phyloP scores from a whole-genome alignment of 2,329 filamentous ascomycete species.

The Alternaria dauci region DNA sequence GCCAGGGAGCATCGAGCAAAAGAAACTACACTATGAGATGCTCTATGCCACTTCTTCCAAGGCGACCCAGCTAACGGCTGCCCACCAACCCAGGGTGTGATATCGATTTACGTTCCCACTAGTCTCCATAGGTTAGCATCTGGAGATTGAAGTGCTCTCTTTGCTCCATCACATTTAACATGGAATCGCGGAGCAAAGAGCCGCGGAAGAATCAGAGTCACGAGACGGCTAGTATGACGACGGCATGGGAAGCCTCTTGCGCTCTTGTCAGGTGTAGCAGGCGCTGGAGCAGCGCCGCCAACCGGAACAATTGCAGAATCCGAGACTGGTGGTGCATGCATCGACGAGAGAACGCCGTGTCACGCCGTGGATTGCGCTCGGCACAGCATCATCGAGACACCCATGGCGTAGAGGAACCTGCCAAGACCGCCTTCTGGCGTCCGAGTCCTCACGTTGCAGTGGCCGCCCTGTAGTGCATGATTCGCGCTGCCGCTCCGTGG shows the following conservation, averaged over 20 bases:
- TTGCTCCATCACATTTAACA: constrained; percentile 10
- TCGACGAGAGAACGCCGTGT: constrained; percentile 27
- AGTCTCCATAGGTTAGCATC: constrained; percentile 25
- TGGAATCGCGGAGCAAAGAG: constrained; percentile 10
- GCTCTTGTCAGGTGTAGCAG: constrained; percentile 4
- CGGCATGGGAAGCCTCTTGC: constrained; percentile 6
- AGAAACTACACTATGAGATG: constrained; percentile 38
- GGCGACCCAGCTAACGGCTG: constrained; percentile 23
- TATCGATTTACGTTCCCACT: constrained; percentile 23
- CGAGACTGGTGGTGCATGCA: constrained; percentile 40
- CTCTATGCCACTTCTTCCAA: constrained; percentile 34
- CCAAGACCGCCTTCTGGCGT: constrained; percentile 29
- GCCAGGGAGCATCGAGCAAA: constrained; percentile 44
- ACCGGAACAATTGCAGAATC: constrained; percentile 31
- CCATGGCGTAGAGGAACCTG: constrained; percentile 33
- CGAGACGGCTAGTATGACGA: constrained; percentile 18
- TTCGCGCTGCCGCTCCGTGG: constrained; percentile 38
- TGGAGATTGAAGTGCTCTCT: constrained; percentile 17
- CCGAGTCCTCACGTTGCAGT: constrained; percentile 39
- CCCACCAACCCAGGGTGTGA: constrained; percentile 21
- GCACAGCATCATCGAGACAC: constrained; percentile 26
- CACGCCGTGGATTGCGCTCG: constrained; percentile 34
- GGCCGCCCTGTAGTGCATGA: constrained; percentile 39
- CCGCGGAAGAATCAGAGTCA: constrained; percentile 8
- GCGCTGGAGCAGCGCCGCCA: constrained; percentile 14